These are phyloP conservation scores for Yarrowia alimentaria DNA, from an alignment of 805 yeast genomes.

Conservation along the genomic window DNA sequence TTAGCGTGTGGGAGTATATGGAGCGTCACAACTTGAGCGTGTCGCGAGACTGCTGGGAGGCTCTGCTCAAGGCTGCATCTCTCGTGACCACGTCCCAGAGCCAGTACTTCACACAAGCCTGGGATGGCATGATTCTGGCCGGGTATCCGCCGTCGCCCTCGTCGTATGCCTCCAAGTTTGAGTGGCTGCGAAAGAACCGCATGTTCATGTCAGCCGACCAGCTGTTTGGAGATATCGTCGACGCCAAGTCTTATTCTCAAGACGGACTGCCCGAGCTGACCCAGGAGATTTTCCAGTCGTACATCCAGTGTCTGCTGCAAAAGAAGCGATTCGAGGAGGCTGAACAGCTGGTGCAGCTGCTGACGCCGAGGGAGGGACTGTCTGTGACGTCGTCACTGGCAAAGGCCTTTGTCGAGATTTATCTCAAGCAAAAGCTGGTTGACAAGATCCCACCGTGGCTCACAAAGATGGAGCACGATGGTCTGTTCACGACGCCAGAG, in stretches of 20 bases:
- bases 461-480: constrained; percentile 9
- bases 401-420: background rate
- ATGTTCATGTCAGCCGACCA: constrained; percentile 3
- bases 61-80: constrained; percentile 2
- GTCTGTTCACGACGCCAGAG: constrained; percentile 19
- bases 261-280: constrained; percentile 3
- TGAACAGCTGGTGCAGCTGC: constrained; percentile 5
- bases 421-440: constrained; percentile 1
- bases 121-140: constrained; percentile 23
- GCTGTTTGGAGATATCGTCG: background rate
- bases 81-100: background rate
- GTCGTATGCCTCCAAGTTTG: constrained; percentile 3
- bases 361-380: constrained; percentile 5
- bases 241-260: too few relatives aligned
- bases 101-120: constrained; percentile 10
- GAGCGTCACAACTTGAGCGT: background rate
- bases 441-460: constrained; percentile 16
- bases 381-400: background rate
- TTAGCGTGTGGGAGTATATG: constrained; percentile 21
- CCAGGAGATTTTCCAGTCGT: constrained; percentile 15
- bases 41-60: constrained; percentile 24
- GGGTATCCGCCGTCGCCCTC: constrained; percentile 1
- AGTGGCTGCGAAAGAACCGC: background rate
- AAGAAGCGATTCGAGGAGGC: constrained; percentile 8
- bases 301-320: constrained; percentile 1